Base-by-base conservation (phyloP, 306 rosid genomes). In the Trifolium fragiferum region DNA sequence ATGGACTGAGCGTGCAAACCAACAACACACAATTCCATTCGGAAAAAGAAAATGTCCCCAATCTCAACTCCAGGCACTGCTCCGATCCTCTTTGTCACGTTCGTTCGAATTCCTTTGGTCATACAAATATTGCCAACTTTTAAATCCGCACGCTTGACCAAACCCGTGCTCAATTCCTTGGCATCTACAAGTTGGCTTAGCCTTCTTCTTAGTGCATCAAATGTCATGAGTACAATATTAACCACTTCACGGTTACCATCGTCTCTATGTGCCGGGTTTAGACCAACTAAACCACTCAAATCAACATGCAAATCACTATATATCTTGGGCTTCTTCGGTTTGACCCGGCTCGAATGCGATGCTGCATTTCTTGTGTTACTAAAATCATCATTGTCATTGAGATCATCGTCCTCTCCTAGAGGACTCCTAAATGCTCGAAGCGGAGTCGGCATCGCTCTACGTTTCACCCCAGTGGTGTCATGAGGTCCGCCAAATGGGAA, bases 11-110 rank as follows among this genome's bases (percentile, higher is more conserved):
- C 74, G 80, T 89, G 92, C 68, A 89, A 78, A 27, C 92, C 95
- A 37, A 85, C 86, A 58, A 84, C 30, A 78, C 95, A 89, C 66
- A 87, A 32, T 68, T 89, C 95, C 68, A 80, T 77, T 40, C 90
- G 81, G 71, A 85, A 89, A 86, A 80, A 87, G 89, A 82, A 89
- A 73, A 89, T 85, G 74, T 89, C 95, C 37, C 95, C 92, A 76
- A 89, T 74, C 82, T 85, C 95, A 84, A 89, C 79, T 66, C 95
- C 95, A 40, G 89, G 90, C 43, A 77, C 84, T 6, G 33, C 6
- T 65, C 92, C 95, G 70, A 89, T 11, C 73, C 95, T 83, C 86
- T 76, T 89, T 66, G 33, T 82, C 83, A 55, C 21, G 82, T 89
- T 89, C 35, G 95, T 84, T 13, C 95, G 87, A 77, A 89, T 71